Conservation (phyloP, 2,329 filamentous ascomycete species). For the Tolypocladium ophioglossoides region DNA sequence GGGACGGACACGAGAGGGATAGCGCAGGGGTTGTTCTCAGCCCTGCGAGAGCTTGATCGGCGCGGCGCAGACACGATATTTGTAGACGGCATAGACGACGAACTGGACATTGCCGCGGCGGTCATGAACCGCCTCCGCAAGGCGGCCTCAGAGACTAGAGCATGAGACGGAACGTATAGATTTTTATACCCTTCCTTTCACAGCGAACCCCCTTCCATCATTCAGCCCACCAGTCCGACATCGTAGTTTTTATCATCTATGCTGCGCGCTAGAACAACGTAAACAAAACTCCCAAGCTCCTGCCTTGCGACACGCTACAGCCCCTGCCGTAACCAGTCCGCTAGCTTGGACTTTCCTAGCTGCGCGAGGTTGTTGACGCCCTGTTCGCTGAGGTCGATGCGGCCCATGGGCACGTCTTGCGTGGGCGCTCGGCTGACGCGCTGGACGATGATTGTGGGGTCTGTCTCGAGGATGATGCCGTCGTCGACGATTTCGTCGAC, state of each 20-base stretch:
- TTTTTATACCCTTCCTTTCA: constrained; percentile 10
- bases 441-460: constrained; percentile 87
- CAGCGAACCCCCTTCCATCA: constrained; percentile 1
- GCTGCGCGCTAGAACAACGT: constrained; percentile 1
- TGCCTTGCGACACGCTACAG: constrained; percentile 33
- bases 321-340: constrained; percentile 82
- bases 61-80: constrained; percentile 72
- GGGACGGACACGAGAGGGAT: constrained; percentile 63
- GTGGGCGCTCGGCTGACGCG: constrained; percentile 85
- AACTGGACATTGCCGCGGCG: constrained; percentile 73
- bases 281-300: neutral
- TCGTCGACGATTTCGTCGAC: constrained; percentile 95
- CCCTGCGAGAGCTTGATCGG: constrained; percentile 74
- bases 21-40: constrained; percentile 79
- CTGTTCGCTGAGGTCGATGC: constrained; percentile 91
- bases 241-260: neutral
- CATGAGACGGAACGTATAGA: constrained; percentile 17
- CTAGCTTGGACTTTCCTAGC: constrained; percentile 83
- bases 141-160: constrained; percentile 53
- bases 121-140: constrained; percentile 79
- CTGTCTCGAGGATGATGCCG: constrained; percentile 93
- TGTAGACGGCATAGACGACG: constrained; percentile 77
- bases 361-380: constrained; percentile 90
- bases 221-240: neutral
- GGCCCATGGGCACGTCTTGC: constrained; percentile 85